phyloP scores from a whole-genome alignment of 1,284 basidiomycete species.

The Ustilago sp. region DNA sequence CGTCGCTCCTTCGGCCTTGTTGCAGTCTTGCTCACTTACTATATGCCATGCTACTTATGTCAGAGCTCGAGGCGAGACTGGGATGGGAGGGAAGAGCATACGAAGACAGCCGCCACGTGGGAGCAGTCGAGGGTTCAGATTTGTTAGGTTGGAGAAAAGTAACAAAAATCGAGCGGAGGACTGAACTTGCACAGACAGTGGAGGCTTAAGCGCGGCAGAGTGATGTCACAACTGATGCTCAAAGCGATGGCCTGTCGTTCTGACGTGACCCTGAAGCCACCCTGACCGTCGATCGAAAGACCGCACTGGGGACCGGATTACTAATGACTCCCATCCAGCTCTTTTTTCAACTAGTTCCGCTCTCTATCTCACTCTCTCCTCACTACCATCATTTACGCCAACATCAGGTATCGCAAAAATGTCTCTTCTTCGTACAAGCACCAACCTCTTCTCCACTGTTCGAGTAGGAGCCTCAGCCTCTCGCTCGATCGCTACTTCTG shows the following conservation, averaged over 20 bases:
- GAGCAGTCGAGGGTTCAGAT: neutral
- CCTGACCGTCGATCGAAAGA: conserved; percentile 1
- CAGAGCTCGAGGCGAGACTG: too few species aligned
- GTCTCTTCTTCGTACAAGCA: conserved; percentile 43
- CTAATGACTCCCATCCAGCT: neutral
- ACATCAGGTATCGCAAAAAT: conserved; percentile 12
- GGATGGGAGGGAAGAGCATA: too few species aligned
- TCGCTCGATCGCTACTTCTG: conserved; percentile 29
- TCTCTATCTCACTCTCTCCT: neutral
- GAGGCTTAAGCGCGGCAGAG: neutral
- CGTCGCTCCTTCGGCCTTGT: too few species aligned
- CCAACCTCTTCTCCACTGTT: conserved; percentile 18
- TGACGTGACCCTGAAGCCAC: neutral
- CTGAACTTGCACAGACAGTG: neutral
- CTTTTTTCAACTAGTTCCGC: neutral
- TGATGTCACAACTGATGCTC: neutral
- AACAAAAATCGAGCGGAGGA: neutral
- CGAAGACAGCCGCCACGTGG: neutral
- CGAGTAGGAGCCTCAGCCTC: conserved; percentile 10
- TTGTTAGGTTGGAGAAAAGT: neutral
- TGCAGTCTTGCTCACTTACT: too few species aligned
- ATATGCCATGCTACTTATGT: too few species aligned
- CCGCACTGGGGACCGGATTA: neutral
- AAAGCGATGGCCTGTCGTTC: neutral
- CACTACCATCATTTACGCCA: conserved; percentile 4